These are phyloP conservation scores for Russula ochroleuca DNA, from an alignment of 768 basidiomycete genomes.

Conservation along the genomic window DNA sequence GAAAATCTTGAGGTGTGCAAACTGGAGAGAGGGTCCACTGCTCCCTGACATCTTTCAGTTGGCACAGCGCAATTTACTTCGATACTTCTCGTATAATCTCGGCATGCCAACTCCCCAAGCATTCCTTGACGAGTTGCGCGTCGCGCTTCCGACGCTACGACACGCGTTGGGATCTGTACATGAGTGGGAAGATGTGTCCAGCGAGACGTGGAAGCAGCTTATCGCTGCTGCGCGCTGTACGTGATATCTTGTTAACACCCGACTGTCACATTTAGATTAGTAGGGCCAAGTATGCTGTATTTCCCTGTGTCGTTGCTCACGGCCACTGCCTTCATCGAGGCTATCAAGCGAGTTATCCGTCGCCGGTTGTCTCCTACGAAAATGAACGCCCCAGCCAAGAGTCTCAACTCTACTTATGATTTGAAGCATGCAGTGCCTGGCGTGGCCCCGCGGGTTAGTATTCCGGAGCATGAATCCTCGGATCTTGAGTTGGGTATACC, in stretches of 20 bases:
- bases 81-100: conserved; percentile 19
- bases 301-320: conserved; percentile 25
- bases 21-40: not conserved
- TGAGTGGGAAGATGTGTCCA: conserved; percentile 15
- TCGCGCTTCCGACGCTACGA: conserved; percentile 22
- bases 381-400: not conserved
- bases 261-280: not conserved
- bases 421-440: not conserved
- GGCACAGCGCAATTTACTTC: conserved; percentile 24
- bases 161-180: not conserved
- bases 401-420: not conserved
- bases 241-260: not conserved
- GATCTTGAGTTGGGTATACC: not conserved
- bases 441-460: not conserved
- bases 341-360: conserved; percentile 10
- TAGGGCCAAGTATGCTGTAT: conserved; percentile 22
- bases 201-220: conserved; percentile 22
- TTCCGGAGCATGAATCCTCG: not conserved
- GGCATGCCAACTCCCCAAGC: conserved; percentile 24
- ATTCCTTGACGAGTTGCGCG: conserved; percentile 20
- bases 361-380: not conserved
- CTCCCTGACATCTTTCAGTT: conserved; percentile 2
- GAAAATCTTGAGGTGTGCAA: conserved; percentile 26
- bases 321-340: conserved; percentile 23
- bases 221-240: conserved; percentile 20